Conservation (phyloP, 1,139 yeast species). For the Kodamaea plutei region DNA sequence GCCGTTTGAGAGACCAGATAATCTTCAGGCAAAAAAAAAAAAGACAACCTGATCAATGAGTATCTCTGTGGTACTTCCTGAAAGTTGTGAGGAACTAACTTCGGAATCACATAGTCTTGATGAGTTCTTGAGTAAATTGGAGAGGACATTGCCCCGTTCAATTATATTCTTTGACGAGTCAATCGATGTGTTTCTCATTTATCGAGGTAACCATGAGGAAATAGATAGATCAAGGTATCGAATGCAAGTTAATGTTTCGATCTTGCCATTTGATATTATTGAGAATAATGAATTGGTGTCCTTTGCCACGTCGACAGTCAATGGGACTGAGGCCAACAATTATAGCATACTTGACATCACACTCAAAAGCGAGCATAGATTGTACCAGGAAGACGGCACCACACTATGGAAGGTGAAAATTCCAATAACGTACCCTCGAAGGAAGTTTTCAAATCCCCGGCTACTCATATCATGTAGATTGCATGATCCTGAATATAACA, state of each 20-base stretch:
- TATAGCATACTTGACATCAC: slow-evolving; percentile 16
- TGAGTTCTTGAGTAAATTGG: no score
- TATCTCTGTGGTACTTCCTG: slow-evolving; percentile 12
- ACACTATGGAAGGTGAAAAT: slow-evolving; percentile 33
- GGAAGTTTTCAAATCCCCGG: slow-evolving; percentile 29
- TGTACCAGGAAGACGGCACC: slow-evolving; percentile 13
- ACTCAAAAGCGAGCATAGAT: slow-evolving; percentile 13
- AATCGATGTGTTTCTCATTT: slow-evolving; percentile 30
- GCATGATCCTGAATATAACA: slow-evolving; percentile 9
- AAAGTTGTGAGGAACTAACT: no score
- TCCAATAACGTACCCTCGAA: slow-evolving; percentile 36
- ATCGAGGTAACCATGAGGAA: slow-evolving; percentile 12
- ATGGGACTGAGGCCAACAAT: slow-evolving; percentile 8
- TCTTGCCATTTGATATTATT: slow-evolving; percentile 25
- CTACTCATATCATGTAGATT: slow-evolving; percentile 24
- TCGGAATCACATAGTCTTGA: no score
- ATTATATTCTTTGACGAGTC: slow-evolving; percentile 38
- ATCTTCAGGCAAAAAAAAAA: neutral
- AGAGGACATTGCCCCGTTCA: no score
- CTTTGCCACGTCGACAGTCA: slow-evolving; percentile 2
- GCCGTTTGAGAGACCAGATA: no score
- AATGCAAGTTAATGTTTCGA: slow-evolving; percentile 24
- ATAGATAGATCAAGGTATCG: slow-evolving; percentile 10
- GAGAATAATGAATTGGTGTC: slow-evolving; percentile 10
- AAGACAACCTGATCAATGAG: no score